Percentiles rank a stretch among this genome's conserved stretches.
These are phyloP conservation scores for Phaseolus lunatus DNA, from an alignment of 306 rosid genomes.

Conservation along the genomic window DNA sequence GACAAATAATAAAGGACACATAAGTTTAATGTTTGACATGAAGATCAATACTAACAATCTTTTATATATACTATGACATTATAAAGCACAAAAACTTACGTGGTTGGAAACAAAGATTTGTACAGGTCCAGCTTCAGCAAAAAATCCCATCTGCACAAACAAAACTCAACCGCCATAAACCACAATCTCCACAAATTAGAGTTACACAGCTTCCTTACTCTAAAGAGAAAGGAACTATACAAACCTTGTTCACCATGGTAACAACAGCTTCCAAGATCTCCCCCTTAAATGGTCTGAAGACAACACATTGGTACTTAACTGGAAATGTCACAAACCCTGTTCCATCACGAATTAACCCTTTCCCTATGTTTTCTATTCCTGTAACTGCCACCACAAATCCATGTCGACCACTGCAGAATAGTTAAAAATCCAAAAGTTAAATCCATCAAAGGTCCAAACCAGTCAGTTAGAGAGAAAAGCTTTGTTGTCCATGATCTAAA, in stretches of 20 bases:
- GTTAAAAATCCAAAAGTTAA: constrained; percentile 27
- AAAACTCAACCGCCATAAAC: constrained; percentile 28
- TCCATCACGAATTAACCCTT: constrained; percentile 91
- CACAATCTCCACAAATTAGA: constrained; percentile 4
- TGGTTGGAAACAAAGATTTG: constrained; percentile 98
- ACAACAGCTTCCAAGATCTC: constrained; percentile 98
- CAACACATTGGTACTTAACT: constrained; percentile 96
- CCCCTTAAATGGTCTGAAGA: constrained; percentile 93
- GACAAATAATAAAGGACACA: not conserved
- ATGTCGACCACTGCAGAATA: constrained; percentile 80
- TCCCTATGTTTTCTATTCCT: constrained; percentile 86
- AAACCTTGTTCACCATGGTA: constrained; percentile 96
- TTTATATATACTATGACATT: not conserved
- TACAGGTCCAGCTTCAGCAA: constrained; percentile 99
- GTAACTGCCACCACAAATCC: constrained; percentile 98
- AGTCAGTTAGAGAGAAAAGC: not conserved
- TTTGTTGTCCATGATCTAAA: constrained; percentile 8
- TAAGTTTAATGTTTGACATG: not conserved
- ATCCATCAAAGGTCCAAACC: not conserved
- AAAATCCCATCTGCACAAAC: constrained; percentile 84
- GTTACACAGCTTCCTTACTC: not conserved
- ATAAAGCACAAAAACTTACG: constrained; percentile 54
- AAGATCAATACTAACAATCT: not conserved
- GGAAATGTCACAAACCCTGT: constrained; percentile 98
- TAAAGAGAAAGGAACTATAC: not conserved